Conservation (phyloP, 2,329 filamentous ascomycete genomes). For the Lojkania enalia region DNA sequence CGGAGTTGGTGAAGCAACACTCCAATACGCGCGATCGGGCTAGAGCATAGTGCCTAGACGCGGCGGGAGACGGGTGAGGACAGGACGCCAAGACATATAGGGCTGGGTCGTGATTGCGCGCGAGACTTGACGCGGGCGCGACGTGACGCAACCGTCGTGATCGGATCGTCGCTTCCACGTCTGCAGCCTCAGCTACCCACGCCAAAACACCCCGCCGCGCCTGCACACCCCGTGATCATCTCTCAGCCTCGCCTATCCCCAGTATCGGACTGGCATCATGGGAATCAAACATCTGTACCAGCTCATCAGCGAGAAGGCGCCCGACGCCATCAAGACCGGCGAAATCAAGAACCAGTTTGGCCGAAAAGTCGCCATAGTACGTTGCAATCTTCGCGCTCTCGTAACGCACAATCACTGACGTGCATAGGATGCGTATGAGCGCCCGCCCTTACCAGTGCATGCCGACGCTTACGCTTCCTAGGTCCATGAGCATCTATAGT, state of each 20-base stretch:
- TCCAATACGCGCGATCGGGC: too few relatives aligned
- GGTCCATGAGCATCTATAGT: slow-evolving; percentile 98
- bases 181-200: slow-evolving; percentile 19
- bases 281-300: slow-evolving; percentile 52
- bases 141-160: slow-evolving; percentile 32
- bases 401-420: slow-evolving; percentile 24
- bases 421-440: slow-evolving; percentile 51
- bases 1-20: too few relatives aligned
- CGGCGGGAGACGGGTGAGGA: slow-evolving; percentile 6
- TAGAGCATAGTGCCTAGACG: too few relatives aligned
- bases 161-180: slow-evolving; percentile 15
- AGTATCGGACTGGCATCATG: slow-evolving; percentile 28
- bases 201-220: slow-evolving; percentile 14
- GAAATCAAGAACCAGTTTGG: slow-evolving; percentile 99
- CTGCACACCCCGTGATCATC: background rate
- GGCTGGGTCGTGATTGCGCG: slow-evolving; percentile 36
- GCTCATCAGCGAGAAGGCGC: slow-evolving; percentile 74
- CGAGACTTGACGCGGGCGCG: slow-evolving; percentile 26
- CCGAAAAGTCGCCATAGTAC: slow-evolving; percentile 94
- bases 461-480: slow-evolving; percentile 39
- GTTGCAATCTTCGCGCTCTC: slow-evolving; percentile 34
- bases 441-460: background rate
- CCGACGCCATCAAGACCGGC: slow-evolving; percentile 92
- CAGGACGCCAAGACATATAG: slow-evolving; percentile 28
- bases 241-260: background rate